Conservation (phyloP, 192 early-diverging fungal species). For the Entophlyctis helioformis region DNA sequence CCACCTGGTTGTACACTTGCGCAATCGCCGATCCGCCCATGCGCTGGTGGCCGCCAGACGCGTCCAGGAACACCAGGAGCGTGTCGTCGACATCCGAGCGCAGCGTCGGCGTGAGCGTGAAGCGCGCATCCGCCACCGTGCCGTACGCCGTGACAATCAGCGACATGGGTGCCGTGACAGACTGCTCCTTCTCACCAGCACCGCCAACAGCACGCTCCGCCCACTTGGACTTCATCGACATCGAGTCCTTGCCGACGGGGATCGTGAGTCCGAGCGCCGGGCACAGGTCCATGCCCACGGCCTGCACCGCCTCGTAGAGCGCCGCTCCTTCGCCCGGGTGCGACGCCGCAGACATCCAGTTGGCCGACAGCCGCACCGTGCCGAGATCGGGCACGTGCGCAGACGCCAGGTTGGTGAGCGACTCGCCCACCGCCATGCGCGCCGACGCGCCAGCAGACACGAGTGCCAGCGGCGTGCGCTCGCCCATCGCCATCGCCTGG, state of each 20-base stretch:
- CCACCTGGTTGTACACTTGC: constrained; percentile 84
- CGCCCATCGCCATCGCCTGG: constrained; percentile 98
- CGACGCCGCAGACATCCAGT: constrained; percentile 96
- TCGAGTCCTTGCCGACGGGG: constrained; percentile 99
- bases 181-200: constrained; percentile 25
- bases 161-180: constrained; percentile 81
- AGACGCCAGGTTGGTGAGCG: constrained; percentile 82
- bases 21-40: constrained; percentile 90
- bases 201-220: constrained; percentile 22
- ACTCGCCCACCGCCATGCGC: constrained; percentile 95
- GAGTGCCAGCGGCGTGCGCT: constrained; percentile 79
- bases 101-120: constrained; percentile 85
- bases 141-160: constrained; percentile 89
- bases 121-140: constrained; percentile 72
- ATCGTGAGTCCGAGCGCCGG: constrained; percentile 84
- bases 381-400: constrained; percentile 64
- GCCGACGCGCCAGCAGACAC: constrained; percentile 78
- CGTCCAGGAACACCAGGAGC: constrained; percentile 73
- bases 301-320: constrained; percentile 85
- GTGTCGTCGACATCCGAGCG: constrained; percentile 32
- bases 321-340: constrained; percentile 86
- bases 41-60: constrained; percentile 70
- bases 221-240: constrained; percentile 99
- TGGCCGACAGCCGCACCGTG: constrained; percentile 79
- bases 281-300: constrained; percentile 88